Base-by-base conservation (phyloP, 1,139 yeast species). In the Protomyces lactucae-debilis region DNA sequence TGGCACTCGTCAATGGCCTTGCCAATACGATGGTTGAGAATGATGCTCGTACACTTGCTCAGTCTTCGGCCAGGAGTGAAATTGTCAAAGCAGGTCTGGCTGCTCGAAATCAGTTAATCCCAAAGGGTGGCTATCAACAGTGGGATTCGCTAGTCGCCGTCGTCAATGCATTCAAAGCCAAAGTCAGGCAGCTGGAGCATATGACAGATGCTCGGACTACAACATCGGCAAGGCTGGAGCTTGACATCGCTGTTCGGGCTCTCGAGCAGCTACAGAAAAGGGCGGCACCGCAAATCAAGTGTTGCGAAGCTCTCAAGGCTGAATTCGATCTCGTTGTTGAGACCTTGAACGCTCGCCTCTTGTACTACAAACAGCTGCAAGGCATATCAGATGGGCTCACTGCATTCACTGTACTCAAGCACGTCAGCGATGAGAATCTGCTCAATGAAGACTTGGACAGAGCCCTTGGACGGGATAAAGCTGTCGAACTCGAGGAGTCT, bases 361-460 rank as follows among this genome's bases (percentile, higher is more conserved):
- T 83, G 55, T 93, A 91, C 73, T 93, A 85, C 76, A 85, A 85
- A 70, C 93, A 89, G 68, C 79, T 93, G 55, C 99, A 93, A 74
- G 86, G 81, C 64, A 82, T 92, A 40, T 90, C 97, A 0, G 98
- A 93, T 74, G 85, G 85, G 60, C 91, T 90, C 18, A 78, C 72
- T 0, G 59, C 54, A 8, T 60, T 45, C 21, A 54, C 64, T 10
- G 59, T 55, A 4, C 28, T 60, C 23, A 54, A 45, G n/a, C 25
- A 12, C 12, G 23, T n/a, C 36, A 45, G 40, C 36, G 48, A 48
- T 5, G 43, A 32, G 21, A 52, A 39, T 4, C 14, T 43, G n/a
- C 43, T 59, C 6, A 52, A 40, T 12, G 57, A 39, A 8, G 52
- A 52, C 16, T 45, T 59, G 28, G 46, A 43, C 18, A 35, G 57